Percentiles rank a stretch among this genome's conserved stretches.
phyloP scores from a whole-genome alignment of 352 stramenopile species.

The Globisporangium echinulatum region DNA sequence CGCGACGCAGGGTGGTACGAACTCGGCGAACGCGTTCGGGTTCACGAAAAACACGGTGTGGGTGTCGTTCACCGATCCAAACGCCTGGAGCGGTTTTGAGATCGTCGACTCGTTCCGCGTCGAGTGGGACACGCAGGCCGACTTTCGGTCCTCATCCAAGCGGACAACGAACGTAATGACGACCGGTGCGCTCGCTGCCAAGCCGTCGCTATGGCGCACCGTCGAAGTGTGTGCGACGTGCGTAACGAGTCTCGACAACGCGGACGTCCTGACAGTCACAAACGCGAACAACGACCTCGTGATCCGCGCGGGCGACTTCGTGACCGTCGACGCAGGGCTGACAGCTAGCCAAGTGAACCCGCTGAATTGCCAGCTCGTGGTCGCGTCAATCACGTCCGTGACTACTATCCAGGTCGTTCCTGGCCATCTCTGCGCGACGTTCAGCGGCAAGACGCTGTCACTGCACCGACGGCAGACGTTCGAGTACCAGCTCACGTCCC shows the following conservation, averaged over 20 bases:
- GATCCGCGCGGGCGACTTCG: constrained; percentile 27
- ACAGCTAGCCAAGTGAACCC: constrained; percentile 10
- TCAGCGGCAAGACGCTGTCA: constrained; percentile 30
- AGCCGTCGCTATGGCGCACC: constrained; percentile 37
- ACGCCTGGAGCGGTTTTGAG: constrained; percentile 70
- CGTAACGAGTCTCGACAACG: constrained; percentile 24
- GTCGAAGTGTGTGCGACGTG: constrained; percentile 42
- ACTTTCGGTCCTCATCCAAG: constrained; percentile 47
- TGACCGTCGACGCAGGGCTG: constrained; percentile 38
- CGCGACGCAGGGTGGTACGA: constrained; percentile 12
- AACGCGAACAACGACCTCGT: constrained; percentile 23
- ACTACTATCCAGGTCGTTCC: constrained; percentile 27
- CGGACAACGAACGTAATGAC: constrained; percentile 26
- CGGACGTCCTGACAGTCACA: constrained; percentile 19
- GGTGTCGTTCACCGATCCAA: constrained; percentile 58
- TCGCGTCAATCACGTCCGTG: constrained; percentile 20
- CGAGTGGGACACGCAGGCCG: constrained; percentile 81
- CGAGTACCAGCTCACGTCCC: constrained; percentile 69
- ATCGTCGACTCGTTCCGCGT: constrained; percentile 83
- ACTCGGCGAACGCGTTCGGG: constrained; percentile 37
- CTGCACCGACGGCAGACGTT: constrained; percentile 52
- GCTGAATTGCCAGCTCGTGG: constrained; percentile 45
- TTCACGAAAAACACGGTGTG: constrained; percentile 62
- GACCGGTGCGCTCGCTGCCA: constrained; percentile 5
- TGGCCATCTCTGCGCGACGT: constrained; percentile 40